Evolutionary conservation across 2,329 filamentous ascomycete genomes (phyloP), one percentile per base, ranked within the genome.

Genomic region (Fusarium papillatum): DNA sequence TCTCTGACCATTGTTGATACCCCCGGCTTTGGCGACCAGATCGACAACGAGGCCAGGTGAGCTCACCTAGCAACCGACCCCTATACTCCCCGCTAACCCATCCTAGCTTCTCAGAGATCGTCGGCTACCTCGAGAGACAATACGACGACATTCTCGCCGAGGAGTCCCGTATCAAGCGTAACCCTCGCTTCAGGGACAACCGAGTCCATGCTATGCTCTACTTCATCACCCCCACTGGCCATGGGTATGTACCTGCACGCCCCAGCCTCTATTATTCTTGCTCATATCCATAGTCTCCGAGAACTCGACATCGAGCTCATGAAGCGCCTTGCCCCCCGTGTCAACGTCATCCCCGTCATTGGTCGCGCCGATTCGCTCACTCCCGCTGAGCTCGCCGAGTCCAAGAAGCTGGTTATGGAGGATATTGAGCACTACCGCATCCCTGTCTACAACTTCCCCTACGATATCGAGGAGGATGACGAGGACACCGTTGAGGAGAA

Each of bases 161-260:
- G 89, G 97, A 99, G 89, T 98, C 97, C 82, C 95, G 97, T 90
- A 99, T 99, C 91, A 99, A 99, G 95, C 97, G 97, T 95, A 99
- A 99, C 90, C 97, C 97, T 81, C 93, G 97, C 83, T 99, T 99
- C 94, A 94, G 97, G 84, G 97, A 99, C 88, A 98, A 99, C 89
- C 95, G 97, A 88, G 95, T 99, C 61, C 97, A 99, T 84, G 97
- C 96, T 79, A 93, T 99, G 85, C 93, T 99, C 82, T 99, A 99
- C 91, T 99, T 99, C 86, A 98, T 99, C 90, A 98, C 97, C 78
- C 97, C 97, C 60, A 99, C 97, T 74, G 97, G 97, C 82, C 95
- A 98, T 85, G 96, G 94, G 94, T 95, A 89, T 82, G 91, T 78
- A 16, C 38, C 62, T 4, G 43, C 22, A 38, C 0, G 9, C 11